Evolutionary conservation across 2,329 filamentous ascomycete genomes (phyloP).

Genomic region (Daldinia eschscholtzii): DNA sequence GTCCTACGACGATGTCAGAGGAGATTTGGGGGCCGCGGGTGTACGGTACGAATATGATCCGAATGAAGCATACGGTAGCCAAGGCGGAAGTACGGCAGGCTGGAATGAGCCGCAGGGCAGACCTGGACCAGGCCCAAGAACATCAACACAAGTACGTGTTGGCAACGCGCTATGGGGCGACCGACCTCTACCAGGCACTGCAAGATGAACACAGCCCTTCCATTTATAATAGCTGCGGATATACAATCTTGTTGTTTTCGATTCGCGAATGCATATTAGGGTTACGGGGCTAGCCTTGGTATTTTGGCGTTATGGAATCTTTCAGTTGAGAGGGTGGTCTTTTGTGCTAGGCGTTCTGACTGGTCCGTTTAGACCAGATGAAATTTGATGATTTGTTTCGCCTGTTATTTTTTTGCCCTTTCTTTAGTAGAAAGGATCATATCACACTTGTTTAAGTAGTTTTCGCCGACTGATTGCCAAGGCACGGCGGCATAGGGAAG

Average conservation of each 20-base stretch:
- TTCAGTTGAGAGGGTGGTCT: slow-evolving; percentile 7
- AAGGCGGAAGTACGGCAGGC: slow-evolving; percentile 37
- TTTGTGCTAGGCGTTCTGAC: slow-evolving; percentile 32
- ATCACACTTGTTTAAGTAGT: slow-evolving; percentile 17
- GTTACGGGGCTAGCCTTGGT: slow-evolving; percentile 21
- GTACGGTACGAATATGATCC: slow-evolving; percentile 41
- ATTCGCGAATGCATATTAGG: slow-evolving; percentile 33
- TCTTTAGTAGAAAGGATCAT: slow-evolving; percentile 19
- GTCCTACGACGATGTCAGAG: slow-evolving; percentile 47
- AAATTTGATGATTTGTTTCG: slow-evolving; percentile 33
- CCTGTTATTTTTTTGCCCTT: slow-evolving; percentile 2
- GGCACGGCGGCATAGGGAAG: slow-evolving; percentile 6
- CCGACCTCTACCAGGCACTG: slow-evolving; percentile 32
- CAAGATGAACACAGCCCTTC: slow-evolving; percentile 12
- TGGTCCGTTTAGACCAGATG: slow-evolving; percentile 19
- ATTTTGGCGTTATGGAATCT: slow-evolving; percentile 34
- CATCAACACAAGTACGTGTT: slow-evolving; percentile 51
- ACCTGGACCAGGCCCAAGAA: slow-evolving; percentile 41
- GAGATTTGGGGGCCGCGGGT: slow-evolving; percentile 43
- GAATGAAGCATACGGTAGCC: slow-evolving; percentile 27
- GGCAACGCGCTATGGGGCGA: slow-evolving; percentile 54
- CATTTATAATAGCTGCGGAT: slow-evolving; percentile 4
- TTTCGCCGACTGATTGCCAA: slow-evolving; percentile 15
- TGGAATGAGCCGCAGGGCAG: slow-evolving; percentile 35
- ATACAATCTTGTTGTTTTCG: slow-evolving; percentile 19